Conservation (phyloP, 1,284 basidiomycete genomes). For the Fomitopsis schrenkii region DNA sequence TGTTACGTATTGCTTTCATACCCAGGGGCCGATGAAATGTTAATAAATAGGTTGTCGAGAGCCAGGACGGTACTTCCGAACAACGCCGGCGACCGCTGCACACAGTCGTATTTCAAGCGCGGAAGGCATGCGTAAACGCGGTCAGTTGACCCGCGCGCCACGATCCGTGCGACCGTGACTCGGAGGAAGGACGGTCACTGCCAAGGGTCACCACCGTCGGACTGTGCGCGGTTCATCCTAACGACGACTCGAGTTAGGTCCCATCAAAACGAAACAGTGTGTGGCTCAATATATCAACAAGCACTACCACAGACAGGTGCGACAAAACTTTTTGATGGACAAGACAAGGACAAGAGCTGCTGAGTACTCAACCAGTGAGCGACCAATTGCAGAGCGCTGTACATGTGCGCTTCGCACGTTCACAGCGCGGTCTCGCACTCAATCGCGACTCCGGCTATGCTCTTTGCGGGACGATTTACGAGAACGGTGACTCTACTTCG, state of each 20-base stretch:
- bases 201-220: background rate
- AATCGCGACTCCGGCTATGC: background rate
- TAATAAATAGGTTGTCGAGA: no score
- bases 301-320: background rate
- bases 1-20: background rate
- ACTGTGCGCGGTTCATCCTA: background rate
- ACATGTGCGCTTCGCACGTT: background rate
- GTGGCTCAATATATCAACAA: background rate
- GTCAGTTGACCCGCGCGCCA: conserved; percentile 6
- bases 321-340: background rate
- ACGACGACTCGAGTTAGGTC: background rate
- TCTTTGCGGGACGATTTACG: background rate
- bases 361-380: no score
- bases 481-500: background rate
- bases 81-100: background rate
- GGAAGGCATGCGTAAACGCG: conserved; percentile 1
- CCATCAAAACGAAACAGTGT: background rate
- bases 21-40: background rate
- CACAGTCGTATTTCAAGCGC: conserved; percentile 4
- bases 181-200: no score
- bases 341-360: background rate
- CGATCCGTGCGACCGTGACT: background rate
- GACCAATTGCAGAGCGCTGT: background rate
- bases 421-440: background rate
- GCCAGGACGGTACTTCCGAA: background rate